Evolutionary conservation across 208 protist genomes (phyloP).

Genomic region (Jaenimonas drosophilae): DNA sequence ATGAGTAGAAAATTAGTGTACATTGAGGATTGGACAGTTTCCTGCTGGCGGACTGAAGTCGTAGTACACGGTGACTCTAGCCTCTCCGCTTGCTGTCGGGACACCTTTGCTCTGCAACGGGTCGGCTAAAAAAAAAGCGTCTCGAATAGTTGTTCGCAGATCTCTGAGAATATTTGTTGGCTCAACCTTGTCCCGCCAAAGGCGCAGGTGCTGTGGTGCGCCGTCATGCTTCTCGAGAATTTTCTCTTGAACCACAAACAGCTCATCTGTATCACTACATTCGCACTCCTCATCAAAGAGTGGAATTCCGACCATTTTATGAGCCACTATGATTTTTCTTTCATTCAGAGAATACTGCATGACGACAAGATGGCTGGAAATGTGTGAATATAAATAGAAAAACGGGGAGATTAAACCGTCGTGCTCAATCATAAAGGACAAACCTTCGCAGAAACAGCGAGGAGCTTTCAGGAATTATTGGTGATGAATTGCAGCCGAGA

Average conservation of each 20-base stretch:
- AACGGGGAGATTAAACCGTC: neutral
- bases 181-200: conserved; percentile 70
- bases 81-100: neutral
- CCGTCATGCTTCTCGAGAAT: conserved; percentile 50
- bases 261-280: conserved; percentile 11
- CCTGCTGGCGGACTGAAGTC: conserved; percentile 37
- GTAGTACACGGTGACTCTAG: conserved; percentile 45
- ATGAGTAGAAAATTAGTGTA: conserved; percentile 6
- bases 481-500: neutral
- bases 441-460: neutral
- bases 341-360: conserved; percentile 3
- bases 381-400: conserved; percentile 11
- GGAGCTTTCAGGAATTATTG: neutral
- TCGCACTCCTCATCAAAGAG: conserved; percentile 46
- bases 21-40: conserved; percentile 26
- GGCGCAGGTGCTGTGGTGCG: conserved; percentile 18
- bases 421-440: conserved; percentile 8
- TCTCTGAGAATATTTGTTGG: conserved; percentile 50
- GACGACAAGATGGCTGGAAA: neutral
- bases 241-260: conserved; percentile 31
- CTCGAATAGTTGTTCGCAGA: conserved; percentile 23
- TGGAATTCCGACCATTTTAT: conserved; percentile 65
- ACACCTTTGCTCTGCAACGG: neutral
- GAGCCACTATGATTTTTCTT: conserved; percentile 14
- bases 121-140: conserved; percentile 22